phyloP scores from a whole-genome alignment of 2,329 filamentous ascomycete species.

The Arthrobotrys entomopaga region DNA sequence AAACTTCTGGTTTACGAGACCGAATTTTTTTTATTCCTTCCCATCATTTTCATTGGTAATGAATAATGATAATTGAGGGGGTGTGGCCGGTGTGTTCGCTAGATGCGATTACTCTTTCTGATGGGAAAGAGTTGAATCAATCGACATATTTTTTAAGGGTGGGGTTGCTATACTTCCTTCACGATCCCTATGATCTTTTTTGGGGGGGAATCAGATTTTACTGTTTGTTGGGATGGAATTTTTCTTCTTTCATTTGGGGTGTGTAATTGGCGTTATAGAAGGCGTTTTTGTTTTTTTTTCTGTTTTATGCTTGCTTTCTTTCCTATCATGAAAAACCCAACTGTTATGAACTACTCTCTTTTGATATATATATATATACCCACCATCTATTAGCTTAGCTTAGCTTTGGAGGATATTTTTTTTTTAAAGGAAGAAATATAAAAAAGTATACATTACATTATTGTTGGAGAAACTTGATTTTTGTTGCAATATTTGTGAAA shows the following conservation, averaged over 20 bases:
- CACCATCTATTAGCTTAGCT: conserved; percentile 9
- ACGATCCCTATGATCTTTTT: conserved; percentile 41
- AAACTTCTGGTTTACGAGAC: no score
- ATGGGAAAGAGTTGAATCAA: background rate
- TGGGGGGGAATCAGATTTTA: background rate
- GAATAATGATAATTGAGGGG: conserved; percentile 28
- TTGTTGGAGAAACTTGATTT: background rate
- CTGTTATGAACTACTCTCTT: conserved; percentile 54
- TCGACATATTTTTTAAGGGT: background rate
- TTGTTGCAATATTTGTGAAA: background rate
- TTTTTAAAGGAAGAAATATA: conserved; percentile 6
- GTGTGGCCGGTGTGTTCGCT: no score
- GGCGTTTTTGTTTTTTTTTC: conserved; percentile 24
- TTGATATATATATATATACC: conserved; percentile 55
- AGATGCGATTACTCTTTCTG: no score
- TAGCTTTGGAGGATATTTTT: background rate
- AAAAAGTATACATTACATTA: conserved; percentile 26
- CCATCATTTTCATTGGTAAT: background rate
- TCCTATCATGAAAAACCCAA: conserved; percentile 25
- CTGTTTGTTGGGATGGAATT: background rate
- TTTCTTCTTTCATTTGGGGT: conserved; percentile 1
- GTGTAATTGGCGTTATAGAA: conserved; percentile 44
- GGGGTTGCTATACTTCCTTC: background rate
- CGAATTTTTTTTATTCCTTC: background rate
- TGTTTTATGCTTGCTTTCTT: conserved; percentile 15